These are phyloP conservation scores for Leptographium lundbergii DNA, from an alignment of 2,329 filamentous ascomycete species.

Conservation along the genomic window DNA sequence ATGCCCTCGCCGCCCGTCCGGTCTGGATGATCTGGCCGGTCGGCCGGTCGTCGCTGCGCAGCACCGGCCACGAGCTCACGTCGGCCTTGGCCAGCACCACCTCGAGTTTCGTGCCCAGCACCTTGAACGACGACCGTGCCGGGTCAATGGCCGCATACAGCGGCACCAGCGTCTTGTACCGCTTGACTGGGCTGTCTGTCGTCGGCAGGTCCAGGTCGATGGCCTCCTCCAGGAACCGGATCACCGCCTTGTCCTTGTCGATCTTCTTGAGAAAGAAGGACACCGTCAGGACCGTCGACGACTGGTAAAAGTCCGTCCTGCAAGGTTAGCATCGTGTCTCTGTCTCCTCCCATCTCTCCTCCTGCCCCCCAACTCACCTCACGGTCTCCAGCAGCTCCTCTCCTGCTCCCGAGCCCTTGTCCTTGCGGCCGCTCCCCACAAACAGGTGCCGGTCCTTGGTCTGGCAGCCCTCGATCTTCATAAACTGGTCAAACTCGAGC, in stretches of 20 bases:
- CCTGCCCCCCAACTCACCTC: conserved; percentile 36
- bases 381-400: conserved; percentile 73
- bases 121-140: conserved; percentile 62
- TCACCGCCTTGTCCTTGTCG: conserved; percentile 62
- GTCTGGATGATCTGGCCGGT: conserved; percentile 77
- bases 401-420: conserved; percentile 26
- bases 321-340: background rate
- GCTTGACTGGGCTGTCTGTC: conserved; percentile 61
- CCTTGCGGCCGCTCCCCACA: conserved; percentile 61
- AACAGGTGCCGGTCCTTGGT: conserved; percentile 77
- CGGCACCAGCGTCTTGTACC: conserved; percentile 60
- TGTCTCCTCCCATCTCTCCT: too few species aligned
- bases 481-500: conserved; percentile 93
- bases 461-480: conserved; percentile 86
- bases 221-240: conserved; percentile 51
- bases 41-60: conserved; percentile 60
- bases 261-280: conserved; percentile 97
- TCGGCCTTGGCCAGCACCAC: conserved; percentile 60
- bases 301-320: conserved; percentile 92
- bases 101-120: conserved; percentile 84
- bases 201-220: conserved; percentile 77
- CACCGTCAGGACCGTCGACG: conserved; percentile 68
- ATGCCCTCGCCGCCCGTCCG: conserved; percentile 54
- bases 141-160: conserved; percentile 68
- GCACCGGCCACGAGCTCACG: conserved; percentile 69